These are phyloP conservation scores for Exutisphaerella laricina DNA, from an alignment of 2,329 filamentous ascomycete species.

Conservation along the genomic window DNA sequence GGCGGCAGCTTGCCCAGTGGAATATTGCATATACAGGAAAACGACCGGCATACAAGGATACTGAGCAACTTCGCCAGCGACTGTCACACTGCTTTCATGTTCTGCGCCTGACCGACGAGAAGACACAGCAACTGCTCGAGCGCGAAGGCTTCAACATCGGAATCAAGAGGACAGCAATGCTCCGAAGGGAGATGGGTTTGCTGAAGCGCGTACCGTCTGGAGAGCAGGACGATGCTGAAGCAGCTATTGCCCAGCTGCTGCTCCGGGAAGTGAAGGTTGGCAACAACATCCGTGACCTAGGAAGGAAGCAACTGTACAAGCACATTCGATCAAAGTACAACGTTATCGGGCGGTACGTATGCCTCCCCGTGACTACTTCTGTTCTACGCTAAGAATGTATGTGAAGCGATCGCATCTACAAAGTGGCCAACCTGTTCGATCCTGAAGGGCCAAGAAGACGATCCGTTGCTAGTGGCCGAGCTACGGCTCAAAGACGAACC, in stretches of 20 bases:
- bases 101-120: neutral
- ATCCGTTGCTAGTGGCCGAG: neutral
- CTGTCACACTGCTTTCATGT: constrained; percentile 1
- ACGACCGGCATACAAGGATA: constrained; percentile 1
- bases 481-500: neutral
- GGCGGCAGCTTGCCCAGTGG: neutral
- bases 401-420: constrained; percentile 6
- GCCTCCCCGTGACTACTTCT: no score
- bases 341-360: constrained; percentile 2
- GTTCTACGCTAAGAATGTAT: no score
- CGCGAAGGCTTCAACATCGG: constrained; percentile 1
- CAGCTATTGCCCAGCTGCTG: neutral
- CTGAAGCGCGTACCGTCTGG: neutral
- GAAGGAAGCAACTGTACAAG: constrained; percentile 2
- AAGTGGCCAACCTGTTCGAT: constrained; percentile 4
- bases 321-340: constrained; percentile 4
- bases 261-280: constrained; percentile 2
- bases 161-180: neutral
- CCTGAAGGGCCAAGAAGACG: constrained; percentile 2
- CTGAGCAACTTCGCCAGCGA: neutral
- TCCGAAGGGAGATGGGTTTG: constrained; percentile 3
- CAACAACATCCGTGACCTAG: constrained; percentile 1
- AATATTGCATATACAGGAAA: constrained; percentile 1
- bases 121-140: constrained; percentile 1
- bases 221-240: constrained; percentile 1